Conservation (phyloP, 768 basidiomycete species). For the Serendipita sp. region DNA sequence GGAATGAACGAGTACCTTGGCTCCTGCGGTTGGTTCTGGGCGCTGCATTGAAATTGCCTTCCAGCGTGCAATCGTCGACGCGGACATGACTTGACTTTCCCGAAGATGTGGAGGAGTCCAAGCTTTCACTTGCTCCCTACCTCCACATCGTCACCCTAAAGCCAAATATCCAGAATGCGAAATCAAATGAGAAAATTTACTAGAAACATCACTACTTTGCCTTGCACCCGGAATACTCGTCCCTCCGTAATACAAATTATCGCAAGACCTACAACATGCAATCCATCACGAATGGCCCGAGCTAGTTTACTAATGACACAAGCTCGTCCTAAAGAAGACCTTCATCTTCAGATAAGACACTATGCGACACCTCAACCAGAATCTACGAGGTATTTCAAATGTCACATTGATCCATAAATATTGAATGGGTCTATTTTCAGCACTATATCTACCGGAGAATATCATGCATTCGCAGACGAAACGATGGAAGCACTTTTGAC, state of each 20-base stretch:
- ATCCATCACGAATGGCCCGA: too few species aligned
- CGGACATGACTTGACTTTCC: slow-evolving; percentile 33
- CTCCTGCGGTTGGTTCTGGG: slow-evolving; percentile 15
- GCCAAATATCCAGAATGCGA: background rate
- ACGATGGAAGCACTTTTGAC: slow-evolving; percentile 69
- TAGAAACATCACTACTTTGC: background rate
- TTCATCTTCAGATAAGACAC: background rate
- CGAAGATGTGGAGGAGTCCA: too few species aligned
- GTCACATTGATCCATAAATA: background rate
- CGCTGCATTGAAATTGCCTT: slow-evolving; percentile 45
- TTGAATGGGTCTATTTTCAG: background rate
- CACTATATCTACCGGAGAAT: slow-evolving; percentile 40
- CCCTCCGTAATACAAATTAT: too few species aligned
- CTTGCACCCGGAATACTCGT: background rate
- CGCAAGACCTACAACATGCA: too few species aligned
- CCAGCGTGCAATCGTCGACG: slow-evolving; percentile 50
- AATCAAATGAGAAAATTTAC: background rate
- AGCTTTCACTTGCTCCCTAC: too few species aligned
- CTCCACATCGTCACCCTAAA: too few species aligned
- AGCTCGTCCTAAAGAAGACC: too few species aligned
- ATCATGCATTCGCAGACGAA: slow-evolving; percentile 54
- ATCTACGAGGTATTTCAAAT: background rate
- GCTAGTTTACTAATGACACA: too few species aligned
- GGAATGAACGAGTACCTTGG: slow-evolving; percentile 57
- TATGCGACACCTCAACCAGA: slow-evolving; percentile 12